Base-by-base conservation (phyloP, 208 protist genomes). In the Acanthamoeba sp. region DNA sequence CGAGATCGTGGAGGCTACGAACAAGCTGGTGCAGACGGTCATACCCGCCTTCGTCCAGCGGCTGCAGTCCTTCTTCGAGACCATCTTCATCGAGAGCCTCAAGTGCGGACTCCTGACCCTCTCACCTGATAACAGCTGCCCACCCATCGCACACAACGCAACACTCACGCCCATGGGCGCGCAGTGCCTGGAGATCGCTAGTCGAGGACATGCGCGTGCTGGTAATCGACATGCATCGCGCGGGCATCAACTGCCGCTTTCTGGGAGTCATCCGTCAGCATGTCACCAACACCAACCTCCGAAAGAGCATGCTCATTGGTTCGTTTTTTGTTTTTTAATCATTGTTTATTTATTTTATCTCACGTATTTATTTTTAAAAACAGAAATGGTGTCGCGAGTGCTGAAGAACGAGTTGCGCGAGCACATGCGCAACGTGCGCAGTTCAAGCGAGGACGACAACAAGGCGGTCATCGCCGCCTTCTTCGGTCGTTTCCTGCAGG, bases 321-420 rank as follows among this genome's bases (percentile, higher is more conserved):
- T 48, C 71, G 71, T 48, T 12, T 52, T 52, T 18, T 52, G 48
- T 12, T 18, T 18, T n/a, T n/a, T n/a, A n/a, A n/a, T n/a, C 10
- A 42, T 27, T 38, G 32, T 2, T 45, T 71, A 24, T 36, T 69
- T 12, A 22, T 16, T 24, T 9, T 24, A 71, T 14, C 24, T 71
- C 14, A 71, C 22, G 22, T 71, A 71, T 71, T n/a, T 71, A 7
- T 10, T 36, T 22, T 16, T 22, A 34, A n/a, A n/a, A 27, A 64
- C 55, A 90, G 82, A 90, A 10, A 90, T 90, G 82, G 55, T 66
- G 32, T 90, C 82, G 29, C 45, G 82, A 0, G 82, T 90, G 82
- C 34, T 90, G 55, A 90, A 90, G 50, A 90, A 90, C 55, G 38
- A 90, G 55, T 22, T 90, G 82, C n/a, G 82, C 3, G 82, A 90